Base-by-base conservation (phyloP, 192 early-diverging fungal species). In the Entomortierella lignicola region DNA sequence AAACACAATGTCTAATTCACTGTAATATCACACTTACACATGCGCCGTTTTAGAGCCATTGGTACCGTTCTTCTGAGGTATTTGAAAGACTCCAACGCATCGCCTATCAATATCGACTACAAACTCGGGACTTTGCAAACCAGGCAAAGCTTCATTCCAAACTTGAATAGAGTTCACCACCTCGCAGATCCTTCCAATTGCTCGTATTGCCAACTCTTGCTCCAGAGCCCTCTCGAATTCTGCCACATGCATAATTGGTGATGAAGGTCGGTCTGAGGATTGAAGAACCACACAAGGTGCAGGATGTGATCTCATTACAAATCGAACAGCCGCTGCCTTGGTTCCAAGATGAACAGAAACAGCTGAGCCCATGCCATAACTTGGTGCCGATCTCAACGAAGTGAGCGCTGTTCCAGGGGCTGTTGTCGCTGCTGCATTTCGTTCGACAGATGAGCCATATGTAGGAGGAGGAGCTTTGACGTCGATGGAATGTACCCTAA, bases 91-190 rank as follows among this genome's bases (percentile, higher is more conserved):
- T 21, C 75, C 75, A 7, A 79, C 67, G 30, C 75, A 79, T 4
- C 68, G 75, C n/a, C 62, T 59, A 8, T 79, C 75, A 51, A 79
- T 79, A 31, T 79, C 75, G 27, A 79, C 65, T 12, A 70, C 62
- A 53, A 79, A 79, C 41, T 52, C 59, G 17, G 68, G 67, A 30
- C 57, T 65, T 2, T 59, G 55, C 23, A 79, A n/a, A 10, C 20
- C 26, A 13, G 66, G 66, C n/a, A 58, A 18, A 13, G 37, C 27
- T 0, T 48, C 61, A 27, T 56, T 54, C 75, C 75, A 79, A 13
- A 20, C 27, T 25, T 65, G 27, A 31, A 79, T 66, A 11, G 75
- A 70, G 55, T 79, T 79, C 1, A 70, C 29, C 23, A 61, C 50
- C 18, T 79, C 67, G 57, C 75, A 79, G 29, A 79, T 79, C 23